Base-by-base conservation (phyloP, 148 eudicot genomes). In the Rhododendron vialii region DNA sequence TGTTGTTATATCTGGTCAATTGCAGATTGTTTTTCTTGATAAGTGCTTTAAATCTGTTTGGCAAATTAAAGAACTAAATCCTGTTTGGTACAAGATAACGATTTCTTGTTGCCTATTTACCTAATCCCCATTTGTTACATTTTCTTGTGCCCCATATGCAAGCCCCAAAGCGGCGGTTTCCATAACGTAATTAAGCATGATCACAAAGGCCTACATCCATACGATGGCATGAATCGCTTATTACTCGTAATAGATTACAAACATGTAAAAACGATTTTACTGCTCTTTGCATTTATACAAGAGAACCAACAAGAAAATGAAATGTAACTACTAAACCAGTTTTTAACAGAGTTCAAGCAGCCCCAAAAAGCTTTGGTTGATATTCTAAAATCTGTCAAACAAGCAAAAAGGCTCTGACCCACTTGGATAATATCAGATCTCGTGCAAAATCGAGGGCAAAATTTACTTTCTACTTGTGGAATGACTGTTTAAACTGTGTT, bases 391-490 rank as follows among this genome's bases (percentile, higher is more conserved):
- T 8, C 53, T n/a, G 22, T 48, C 82, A 15, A 28, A 14, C 24
- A 80, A 15, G 63, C 57, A 30, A 51, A 20, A 80, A 80, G 41
- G 63, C 13, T 48, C 22, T 50, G 33, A 45, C 35, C 63, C 55
- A 80, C 63, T 51, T 80, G 82, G 61, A 28, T 80, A 38, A 51
- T 80, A 79, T 51, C 41, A 51, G 41, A 50, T 80, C 33, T 80
- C 13, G 51, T 80, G 36, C 38, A 80, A 12, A 1, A 48, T 80
- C 41, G 5, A 80, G 28, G 38, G 33, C 24, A 55, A 6, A 30
- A 50, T 80, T 50, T 80, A 6, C 3, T 30, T 28, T 80, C 82
- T 35, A 51, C 33, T 50, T 48, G 5, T n/a, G 1, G 14, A 79
- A 22, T 51, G n/a, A 30, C 51, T 80, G 41, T 30, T 80, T 33